A percentile compares a stretch with the other conserved stretches of the same genome.
Evolutionary conservation across 1,284 basidiomycete species (phyloP).

Genomic region (Ganoderma multipileum): DNA sequence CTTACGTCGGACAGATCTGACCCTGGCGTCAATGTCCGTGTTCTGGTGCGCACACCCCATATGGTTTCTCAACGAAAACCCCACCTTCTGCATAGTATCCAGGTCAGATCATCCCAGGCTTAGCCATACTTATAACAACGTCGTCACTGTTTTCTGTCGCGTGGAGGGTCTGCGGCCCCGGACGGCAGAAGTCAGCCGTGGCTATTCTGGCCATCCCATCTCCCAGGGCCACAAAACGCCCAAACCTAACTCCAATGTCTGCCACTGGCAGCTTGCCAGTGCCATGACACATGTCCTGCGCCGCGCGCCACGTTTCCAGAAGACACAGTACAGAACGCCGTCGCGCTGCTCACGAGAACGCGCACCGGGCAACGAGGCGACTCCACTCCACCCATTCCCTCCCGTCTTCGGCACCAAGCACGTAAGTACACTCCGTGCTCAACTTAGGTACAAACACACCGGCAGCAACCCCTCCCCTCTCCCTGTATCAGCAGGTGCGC

Average conservation of each 20-base stretch:
- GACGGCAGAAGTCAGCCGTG: not conserved
- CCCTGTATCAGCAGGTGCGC: slow-evolving; percentile 21
- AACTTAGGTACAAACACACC: slow-evolving; percentile 1
- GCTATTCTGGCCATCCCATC: not conserved
- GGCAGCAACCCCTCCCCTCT: slow-evolving; percentile 7
- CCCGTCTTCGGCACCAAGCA: slow-evolving; percentile 11
- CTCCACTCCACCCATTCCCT: not conserved
- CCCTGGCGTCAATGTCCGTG: slow-evolving; percentile 18
- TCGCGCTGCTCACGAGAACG: slow-evolving; percentile 27
- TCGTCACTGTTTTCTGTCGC: not conserved
- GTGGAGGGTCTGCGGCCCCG: not conserved
- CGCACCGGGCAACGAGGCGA: slow-evolving; percentile 1
- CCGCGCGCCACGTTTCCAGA: slow-evolving; percentile 28
- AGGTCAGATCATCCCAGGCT: not conserved
- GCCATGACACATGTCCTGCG: slow-evolving; percentile 18
- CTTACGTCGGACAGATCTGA: slow-evolving; percentile 22
- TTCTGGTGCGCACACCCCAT: slow-evolving; percentile 3
- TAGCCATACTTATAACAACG: not conserved
- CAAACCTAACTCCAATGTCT: not conserved
- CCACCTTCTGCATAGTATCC: not conserved
- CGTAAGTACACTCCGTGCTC: slow-evolving; percentile 6
- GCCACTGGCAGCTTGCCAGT: not conserved
- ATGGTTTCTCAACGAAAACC: slow-evolving; percentile 7
- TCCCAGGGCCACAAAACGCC: not conserved
- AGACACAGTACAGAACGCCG: slow-evolving; percentile 13